Conservation (phyloP, 2,329 filamentous ascomycete species). For the Pyricularia sp. region DNA sequence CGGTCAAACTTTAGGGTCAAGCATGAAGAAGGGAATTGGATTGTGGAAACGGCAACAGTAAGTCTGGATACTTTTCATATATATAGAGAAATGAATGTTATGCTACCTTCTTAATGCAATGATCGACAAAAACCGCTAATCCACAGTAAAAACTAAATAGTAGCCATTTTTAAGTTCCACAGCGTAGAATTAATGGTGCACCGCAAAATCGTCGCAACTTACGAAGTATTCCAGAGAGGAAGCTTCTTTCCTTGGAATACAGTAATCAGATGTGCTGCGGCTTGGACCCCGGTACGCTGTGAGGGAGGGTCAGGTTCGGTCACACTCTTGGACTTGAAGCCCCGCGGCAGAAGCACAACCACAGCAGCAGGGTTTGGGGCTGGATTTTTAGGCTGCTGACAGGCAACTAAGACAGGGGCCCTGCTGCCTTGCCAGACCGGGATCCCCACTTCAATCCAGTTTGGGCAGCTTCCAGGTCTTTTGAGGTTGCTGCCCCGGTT, state of each 20-base stretch:
- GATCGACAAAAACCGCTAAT: not conserved
- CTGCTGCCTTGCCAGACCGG: not conserved
- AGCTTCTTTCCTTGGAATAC: slow-evolving; percentile 4
- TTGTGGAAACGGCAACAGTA: not conserved
- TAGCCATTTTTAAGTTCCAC: not conserved
- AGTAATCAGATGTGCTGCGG: not conserved
- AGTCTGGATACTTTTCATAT: not conserved
- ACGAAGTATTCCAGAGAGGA: not conserved
- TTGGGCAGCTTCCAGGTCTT: not conserved
- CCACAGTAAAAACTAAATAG: not conserved
- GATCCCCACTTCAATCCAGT: not conserved
- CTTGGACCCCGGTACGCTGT: not conserved
- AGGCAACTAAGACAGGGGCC: not conserved
- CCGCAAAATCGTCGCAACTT: too few relatives aligned
- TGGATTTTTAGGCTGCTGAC: not conserved
- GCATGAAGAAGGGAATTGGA: not conserved
- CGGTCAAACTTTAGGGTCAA: not conserved
- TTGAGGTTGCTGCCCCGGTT: not conserved
- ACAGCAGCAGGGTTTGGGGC: not conserved
- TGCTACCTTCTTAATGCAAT: not conserved
- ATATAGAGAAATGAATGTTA: not conserved
- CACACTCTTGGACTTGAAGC: not conserved
- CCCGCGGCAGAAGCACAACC: not conserved
- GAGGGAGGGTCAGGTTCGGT: too few relatives aligned
- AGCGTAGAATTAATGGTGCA: not conserved